phyloP scores from a whole-genome alignment of 1,139 yeast species.

The Protomyces macrosporus region DNA sequence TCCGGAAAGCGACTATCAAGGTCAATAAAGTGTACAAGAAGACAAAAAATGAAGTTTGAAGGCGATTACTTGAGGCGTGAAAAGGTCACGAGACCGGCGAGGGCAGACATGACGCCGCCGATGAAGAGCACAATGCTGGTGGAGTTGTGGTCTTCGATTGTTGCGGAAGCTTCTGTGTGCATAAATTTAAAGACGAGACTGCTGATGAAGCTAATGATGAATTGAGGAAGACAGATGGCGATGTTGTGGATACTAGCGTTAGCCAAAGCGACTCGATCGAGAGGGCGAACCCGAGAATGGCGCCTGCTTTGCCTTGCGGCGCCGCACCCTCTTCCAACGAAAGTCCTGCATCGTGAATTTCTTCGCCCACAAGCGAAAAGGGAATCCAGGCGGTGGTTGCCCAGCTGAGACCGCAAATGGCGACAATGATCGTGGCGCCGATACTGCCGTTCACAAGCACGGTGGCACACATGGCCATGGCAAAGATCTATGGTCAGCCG shows the following conservation, averaged over 20 bases:
- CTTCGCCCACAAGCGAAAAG: slow-evolving; percentile 42
- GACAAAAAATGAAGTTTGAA: neutral
- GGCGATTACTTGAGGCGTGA: neutral
- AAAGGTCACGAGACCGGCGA: neutral
- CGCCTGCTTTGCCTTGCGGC: slow-evolving; percentile 16
- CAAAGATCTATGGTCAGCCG: slow-evolving; percentile 39
- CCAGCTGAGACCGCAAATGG: slow-evolving; percentile 42
- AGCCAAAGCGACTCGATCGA: slow-evolving; percentile 39
- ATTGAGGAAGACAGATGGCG: slow-evolving; percentile 43
- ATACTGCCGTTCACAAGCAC: slow-evolving; percentile 35
- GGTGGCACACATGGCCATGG: slow-evolving; percentile 38
- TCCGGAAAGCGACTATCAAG: neutral
- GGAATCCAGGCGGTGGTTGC: slow-evolving; percentile 45
- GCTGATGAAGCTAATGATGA: slow-evolving; percentile 42
- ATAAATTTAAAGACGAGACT: slow-evolving; percentile 39
- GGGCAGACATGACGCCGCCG: neutral
- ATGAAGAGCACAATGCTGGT: neutral
- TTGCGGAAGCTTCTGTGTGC: slow-evolving; percentile 27
- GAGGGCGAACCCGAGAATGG: slow-evolving; percentile 34
- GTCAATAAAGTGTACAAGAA: neutral
- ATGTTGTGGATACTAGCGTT: slow-evolving; percentile 40
- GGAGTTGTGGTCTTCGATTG: neutral
- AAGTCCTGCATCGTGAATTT: slow-evolving; percentile 33
- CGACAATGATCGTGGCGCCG: slow-evolving; percentile 39
- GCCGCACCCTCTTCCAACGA: slow-evolving; percentile 12